Percentiles rank a stretch among this genome's conserved stretches.
Conservation (phyloP, 371 early-diverging fungal species). For the Mucor ambiguus region DNA sequence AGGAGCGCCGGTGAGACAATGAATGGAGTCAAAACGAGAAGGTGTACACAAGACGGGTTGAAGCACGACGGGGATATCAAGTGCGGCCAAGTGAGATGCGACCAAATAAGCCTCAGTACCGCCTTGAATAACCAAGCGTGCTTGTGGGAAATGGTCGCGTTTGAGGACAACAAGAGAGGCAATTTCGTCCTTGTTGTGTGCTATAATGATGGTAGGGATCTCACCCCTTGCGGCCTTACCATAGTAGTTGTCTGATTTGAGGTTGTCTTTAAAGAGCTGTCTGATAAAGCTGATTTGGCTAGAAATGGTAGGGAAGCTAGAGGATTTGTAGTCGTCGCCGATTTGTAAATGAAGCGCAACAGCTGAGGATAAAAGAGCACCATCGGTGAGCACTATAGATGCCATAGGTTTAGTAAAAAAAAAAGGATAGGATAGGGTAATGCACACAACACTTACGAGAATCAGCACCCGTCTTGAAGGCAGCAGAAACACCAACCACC, state of each 20-base stretch:
- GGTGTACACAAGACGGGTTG: constrained; percentile 71
- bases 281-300: constrained; percentile 68
- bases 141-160: constrained; percentile 37
- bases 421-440: not conserved
- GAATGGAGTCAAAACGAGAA: constrained; percentile 63
- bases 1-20: constrained; percentile 66
- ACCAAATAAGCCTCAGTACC: constrained; percentile 76
- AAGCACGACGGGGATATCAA: constrained; percentile 66
- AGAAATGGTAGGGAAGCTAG: constrained; percentile 59
- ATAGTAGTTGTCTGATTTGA: constrained; percentile 28
- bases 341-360: constrained; percentile 69
- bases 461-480: constrained; percentile 54
- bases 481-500: constrained; percentile 50
- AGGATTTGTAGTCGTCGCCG: constrained; percentile 53
- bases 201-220: constrained; percentile 62
- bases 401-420: not conserved
- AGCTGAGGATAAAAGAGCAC: constrained; percentile 38
- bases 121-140: constrained; percentile 55
- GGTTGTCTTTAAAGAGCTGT: constrained; percentile 39
- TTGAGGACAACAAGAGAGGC: constrained; percentile 66
- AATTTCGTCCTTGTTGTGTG: constrained; percentile 74
- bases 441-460: constrained; percentile 23
- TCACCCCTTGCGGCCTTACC: constrained; percentile 60
- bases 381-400: constrained; percentile 16
- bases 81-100: constrained; percentile 59